phyloP scores from a whole-genome alignment of 306 rosid species.

The Castanopsis chinensis region DNA sequence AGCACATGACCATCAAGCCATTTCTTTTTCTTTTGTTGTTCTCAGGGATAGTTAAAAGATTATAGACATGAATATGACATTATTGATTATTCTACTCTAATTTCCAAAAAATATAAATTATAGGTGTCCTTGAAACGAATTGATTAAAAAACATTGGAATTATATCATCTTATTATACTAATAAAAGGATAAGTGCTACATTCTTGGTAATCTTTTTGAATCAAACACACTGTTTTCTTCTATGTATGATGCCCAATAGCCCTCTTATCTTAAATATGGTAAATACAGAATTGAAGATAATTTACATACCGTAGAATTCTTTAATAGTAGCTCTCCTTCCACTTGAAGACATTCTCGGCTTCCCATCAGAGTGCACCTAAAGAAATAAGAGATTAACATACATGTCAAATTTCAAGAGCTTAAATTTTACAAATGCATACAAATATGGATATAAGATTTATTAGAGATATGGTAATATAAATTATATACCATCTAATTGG shows the following conservation, averaged over 20 bases:
- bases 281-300: neutral
- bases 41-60: neutral
- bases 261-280: neutral
- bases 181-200: neutral
- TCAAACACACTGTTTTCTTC: neutral
- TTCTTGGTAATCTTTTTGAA: neutral
- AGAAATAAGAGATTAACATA: constrained; percentile 18
- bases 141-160: neutral
- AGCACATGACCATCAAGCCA: neutral
- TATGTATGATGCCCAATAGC: neutral
- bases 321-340: constrained; percentile 65
- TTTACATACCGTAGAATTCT: constrained; percentile 58
- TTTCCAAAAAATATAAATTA: neutral
- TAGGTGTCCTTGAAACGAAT: neutral
- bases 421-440: neutral
- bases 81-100: neutral
- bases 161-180: neutral
- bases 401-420: neutral
- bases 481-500: neutral
- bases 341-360: constrained; percentile 39
- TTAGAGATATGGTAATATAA: neutral
- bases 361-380: constrained; percentile 49
- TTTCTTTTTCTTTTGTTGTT: no score
- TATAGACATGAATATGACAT: neutral
- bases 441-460: neutral